phyloP scores from a whole-genome alignment of 441 rosid species.

The Adansonia grandidieri region DNA sequence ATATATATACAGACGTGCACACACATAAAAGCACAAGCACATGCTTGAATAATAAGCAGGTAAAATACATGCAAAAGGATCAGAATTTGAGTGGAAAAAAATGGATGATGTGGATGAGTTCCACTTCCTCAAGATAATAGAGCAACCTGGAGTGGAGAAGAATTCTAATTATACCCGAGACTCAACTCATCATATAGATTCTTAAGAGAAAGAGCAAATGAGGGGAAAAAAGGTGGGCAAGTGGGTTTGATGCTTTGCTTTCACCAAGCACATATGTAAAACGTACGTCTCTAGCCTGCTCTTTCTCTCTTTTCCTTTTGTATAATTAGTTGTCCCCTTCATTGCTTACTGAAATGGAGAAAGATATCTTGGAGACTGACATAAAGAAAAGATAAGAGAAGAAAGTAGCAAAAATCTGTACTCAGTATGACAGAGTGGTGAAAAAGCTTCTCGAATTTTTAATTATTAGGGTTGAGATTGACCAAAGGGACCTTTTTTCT shows the following conservation, averaged over 20 bases:
- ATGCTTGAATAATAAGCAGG: too few species aligned
- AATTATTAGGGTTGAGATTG: background rate
- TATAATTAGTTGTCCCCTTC: too few species aligned
- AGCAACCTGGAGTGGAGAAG: slow-evolving; percentile 11
- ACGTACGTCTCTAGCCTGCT: too few species aligned
- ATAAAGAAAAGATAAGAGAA: background rate
- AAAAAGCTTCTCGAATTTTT: background rate
- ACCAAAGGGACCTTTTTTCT: too few species aligned
- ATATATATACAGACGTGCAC: too few species aligned
- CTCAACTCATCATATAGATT: background rate
- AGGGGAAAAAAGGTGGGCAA: background rate
- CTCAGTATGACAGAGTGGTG: background rate
- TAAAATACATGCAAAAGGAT: background rate
- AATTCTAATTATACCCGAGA: background rate
- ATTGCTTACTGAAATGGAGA: background rate
- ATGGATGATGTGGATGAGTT: too few species aligned
- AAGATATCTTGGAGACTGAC: background rate
- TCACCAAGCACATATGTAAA: slow-evolving; percentile 7
- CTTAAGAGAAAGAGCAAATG: slow-evolving; percentile 13
- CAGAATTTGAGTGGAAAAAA: too few species aligned
- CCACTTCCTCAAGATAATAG: background rate
- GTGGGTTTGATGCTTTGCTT: slow-evolving; percentile 25
- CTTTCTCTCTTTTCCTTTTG: too few species aligned
- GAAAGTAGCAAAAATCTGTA: slow-evolving; percentile 14
- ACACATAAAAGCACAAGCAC: too few species aligned